phyloP scores from a whole-genome alignment of 768 basidiomycete genomes.

The Exsudoporus frostii region DNA sequence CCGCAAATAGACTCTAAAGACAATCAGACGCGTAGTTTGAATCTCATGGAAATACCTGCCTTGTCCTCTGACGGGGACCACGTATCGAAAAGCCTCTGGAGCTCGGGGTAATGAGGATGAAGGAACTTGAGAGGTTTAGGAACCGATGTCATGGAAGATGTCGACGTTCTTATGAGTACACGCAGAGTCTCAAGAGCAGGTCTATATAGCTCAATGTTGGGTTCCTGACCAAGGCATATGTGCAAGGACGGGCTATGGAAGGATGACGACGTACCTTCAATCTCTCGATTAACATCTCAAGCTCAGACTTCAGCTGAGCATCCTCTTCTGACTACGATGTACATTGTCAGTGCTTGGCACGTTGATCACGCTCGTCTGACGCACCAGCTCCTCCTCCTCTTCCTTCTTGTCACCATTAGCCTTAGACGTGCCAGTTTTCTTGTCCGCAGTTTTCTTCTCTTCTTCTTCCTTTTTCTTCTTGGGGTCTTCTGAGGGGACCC shows the following conservation, averaged over 20 bases:
- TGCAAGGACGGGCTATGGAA: constrained; percentile 1
- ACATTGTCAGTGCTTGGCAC: constrained; percentile 5
- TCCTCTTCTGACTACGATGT: constrained; percentile 86
- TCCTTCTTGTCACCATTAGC: constrained; percentile 50
- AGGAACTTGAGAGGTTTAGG: constrained; percentile 99
- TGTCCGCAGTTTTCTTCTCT: constrained; percentile 41
- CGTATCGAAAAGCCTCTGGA: constrained; percentile 79
- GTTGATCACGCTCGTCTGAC: constrained; percentile 32
- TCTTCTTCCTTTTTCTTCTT: constrained; percentile 59
- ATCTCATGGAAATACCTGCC: constrained; percentile 16
- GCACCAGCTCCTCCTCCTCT: constrained; percentile 73
- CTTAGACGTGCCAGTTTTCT: constrained; percentile 57
- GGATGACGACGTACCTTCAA: constrained; percentile 61
- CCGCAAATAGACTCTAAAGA: constrained; percentile 84
- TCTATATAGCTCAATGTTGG: constrained; percentile 77
- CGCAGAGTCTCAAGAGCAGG: constrained; percentile 92
- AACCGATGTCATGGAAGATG: constrained; percentile 98
- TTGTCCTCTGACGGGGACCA: constrained; percentile 80
- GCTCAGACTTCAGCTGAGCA: constrained; percentile 84
- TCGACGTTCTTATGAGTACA: constrained; percentile 91
- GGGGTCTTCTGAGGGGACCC: constrained; percentile 71
- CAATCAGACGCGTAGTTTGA: background rate
- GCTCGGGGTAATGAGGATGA: constrained; percentile 86
- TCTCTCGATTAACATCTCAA: constrained; percentile 96
- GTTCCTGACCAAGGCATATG: constrained; percentile 58